Evolutionary conservation across 2,329 filamentous ascomycete genomes (phyloP), one percentile per base, ranked within the genome.

Genomic region (Fusarium sp.): DNA sequence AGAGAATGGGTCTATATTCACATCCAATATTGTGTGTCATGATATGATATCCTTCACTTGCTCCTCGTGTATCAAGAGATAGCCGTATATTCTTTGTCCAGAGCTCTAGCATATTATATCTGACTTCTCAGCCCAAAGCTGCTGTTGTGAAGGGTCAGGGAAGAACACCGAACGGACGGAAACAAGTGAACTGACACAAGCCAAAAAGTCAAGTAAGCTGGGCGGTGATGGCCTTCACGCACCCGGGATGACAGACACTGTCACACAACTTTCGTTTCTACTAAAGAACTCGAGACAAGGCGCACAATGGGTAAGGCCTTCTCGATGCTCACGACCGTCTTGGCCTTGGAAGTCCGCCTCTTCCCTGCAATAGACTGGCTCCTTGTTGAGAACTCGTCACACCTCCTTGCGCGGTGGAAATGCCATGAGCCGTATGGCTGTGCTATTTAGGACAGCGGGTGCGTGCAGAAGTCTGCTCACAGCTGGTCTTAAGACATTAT

Each of bases 381-480:
- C 14, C 9, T 65, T 20, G 11, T n/a, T 35, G 20, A 27, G 57
- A 51, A 57, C 14, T 53, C 20, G 58, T 36, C 57, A 69, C 44
- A 67, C 64, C 29, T 53, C 36, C 24, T 57, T 40, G 58, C 40
- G 29, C 59, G 29, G 35, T 46, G 58, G 46, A 67, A 49, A 64
- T 66, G 60, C 24, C 14, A 64, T 51, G 29, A 61, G 46, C 63
- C 40, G 65, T 64, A 59, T 67, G 59, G 64, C 62, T 74, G 66
- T 76, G 61, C 44, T 46, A 64, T 70, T 69, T 36, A 40, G 44
- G 40, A 63, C 56, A 49, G 33, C 70, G 66, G 67, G 27, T 65
- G 59, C 57, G n/a, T 64, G 66, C 60, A 72, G 70, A 63, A 40
- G 31, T 38, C 66, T 55, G 64, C 35, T 62, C 56, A 36, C 12